Base-by-base conservation (phyloP, 2,329 filamentous ascomycete genomes). In the Zymoseptoria ardabiliae region DNA sequence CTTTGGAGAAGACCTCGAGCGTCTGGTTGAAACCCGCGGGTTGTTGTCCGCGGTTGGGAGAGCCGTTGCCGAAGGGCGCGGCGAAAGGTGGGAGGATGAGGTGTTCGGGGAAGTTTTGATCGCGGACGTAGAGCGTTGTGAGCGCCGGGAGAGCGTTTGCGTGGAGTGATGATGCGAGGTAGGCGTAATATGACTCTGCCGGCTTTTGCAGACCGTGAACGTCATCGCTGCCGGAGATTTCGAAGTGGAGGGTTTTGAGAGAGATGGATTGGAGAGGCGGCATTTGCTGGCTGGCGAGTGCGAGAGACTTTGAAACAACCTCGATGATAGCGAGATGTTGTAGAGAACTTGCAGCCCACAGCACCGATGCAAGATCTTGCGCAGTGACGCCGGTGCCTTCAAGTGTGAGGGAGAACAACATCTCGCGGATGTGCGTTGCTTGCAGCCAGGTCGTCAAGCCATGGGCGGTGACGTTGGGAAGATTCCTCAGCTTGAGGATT, bases 141-240 rank as follows among this genome's bases (percentile, higher is more conserved):
- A 97, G 80, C 41, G 82, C 83, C 1, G 91, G 91, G 7, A 97
- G 81, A 7, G 85, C 83, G 62, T 87, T 88, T 17, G 85, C 82
- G 61, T 94, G 84, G 30, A 97, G 83, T 0, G 90, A 96, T n/a
- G 83, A 83, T 23, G 90, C 86, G 20, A 97, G 83, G 74, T 96
- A 96, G 61, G 85, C 83, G 74, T 97, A 96, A 76, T 96, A 95
- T 19, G 81, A 82, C 22, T 77, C 75, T 6, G 79, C 76, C 1
- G 81, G 78, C 54, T 80, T 78, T 55, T 82, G 72, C 10, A 77
- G 74, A 61, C 84, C 88, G 10, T 85, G 80, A 21, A 85, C 83
- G 0, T 83, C 77, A 3, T 83, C 76, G 9, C 78, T 78, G 2
- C 85, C 81, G 10, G 84, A 87, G 71, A 97, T 89, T 74, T 97